A percentile compares a stretch with the other conserved stretches of the same genome.
These are phyloP conservation scores for Brassica napus DNA, from an alignment of 345 rosid genomes.

Conservation along the genomic window DNA sequence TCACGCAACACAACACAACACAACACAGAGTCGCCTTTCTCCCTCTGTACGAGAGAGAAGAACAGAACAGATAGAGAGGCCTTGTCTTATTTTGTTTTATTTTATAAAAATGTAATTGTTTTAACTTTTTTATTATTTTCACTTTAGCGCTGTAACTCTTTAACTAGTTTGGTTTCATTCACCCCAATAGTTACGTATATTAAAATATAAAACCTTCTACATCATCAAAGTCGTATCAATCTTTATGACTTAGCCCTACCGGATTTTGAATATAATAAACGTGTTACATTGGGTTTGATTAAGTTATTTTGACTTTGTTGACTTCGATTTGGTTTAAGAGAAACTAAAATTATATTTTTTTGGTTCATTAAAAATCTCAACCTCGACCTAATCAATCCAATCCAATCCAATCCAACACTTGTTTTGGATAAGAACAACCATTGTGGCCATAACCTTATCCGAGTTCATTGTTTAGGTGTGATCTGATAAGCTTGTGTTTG, in stretches of 20 bases:
- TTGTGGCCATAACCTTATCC: not conserved
- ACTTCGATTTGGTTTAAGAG: not conserved
- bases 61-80: constrained; percentile 32
- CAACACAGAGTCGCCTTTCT: constrained; percentile 39
- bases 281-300: not conserved
- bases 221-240: not conserved
- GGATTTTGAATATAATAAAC: not conserved
- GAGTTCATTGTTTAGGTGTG: not conserved
- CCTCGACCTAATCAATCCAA: not conserved
- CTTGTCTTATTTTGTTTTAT: not conserved
- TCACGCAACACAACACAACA: constrained; percentile 41
- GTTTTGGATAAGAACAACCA: not conserved
- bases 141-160: not conserved
- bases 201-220: not conserved
- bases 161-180: constrained; percentile 12
- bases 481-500: not conserved
- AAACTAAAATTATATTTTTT: not conserved
- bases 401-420: not conserved
- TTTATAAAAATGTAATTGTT: not conserved
- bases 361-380: not conserved
- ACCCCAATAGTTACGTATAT: constrained; percentile 19
- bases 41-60: constrained; percentile 25
- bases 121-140: not conserved
- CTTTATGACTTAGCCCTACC: not conserved
- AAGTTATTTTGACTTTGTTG: not conserved